Evolutionary conservation across 2,329 filamentous ascomycete genomes (phyloP).

Genomic region (Cordyceps sp.): DNA sequence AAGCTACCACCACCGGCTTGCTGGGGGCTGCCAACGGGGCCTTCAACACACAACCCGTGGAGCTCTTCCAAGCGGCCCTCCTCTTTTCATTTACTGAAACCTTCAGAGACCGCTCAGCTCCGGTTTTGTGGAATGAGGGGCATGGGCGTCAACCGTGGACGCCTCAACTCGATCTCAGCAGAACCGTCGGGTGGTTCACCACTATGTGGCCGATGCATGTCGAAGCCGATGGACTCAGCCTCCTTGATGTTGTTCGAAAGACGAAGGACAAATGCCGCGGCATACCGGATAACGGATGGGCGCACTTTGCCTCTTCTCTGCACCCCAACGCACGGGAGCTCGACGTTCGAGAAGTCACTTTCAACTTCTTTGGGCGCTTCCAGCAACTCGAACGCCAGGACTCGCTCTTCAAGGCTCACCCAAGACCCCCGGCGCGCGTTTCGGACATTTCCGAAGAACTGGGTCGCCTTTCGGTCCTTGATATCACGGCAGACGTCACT

Average conservation of each 20-base stretch:
- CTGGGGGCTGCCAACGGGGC: too few species aligned
- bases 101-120: too few species aligned
- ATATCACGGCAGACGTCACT: slow-evolving; percentile 3
- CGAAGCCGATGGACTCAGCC: not conserved
- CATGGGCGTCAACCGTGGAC: slow-evolving; percentile 15
- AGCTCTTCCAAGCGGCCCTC: too few species aligned
- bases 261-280: not conserved
- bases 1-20: too few species aligned
- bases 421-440: not conserved
- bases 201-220: slow-evolving; percentile 13
- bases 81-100: too few species aligned
- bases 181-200: slow-evolving; percentile 22
- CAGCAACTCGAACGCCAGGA: slow-evolving; percentile 25
- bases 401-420: slow-evolving; percentile 1
- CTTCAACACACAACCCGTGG: too few species aligned
- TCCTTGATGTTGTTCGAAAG: not conserved
- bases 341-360: slow-evolving; percentile 20
- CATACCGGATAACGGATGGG: slow-evolving; percentile 1
- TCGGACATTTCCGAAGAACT: slow-evolving; percentile 1
- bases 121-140: slow-evolving; percentile 1
- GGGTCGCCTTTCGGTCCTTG: slow-evolving; percentile 1
- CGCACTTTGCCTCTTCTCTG: slow-evolving; percentile 1
- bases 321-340: too few species aligned
- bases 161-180: slow-evolving; percentile 12
- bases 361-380: slow-evolving; percentile 28